Percentiles rank a stretch among this genome's conserved stretches.
These are phyloP conservation scores for Aspergillus niger DNA, from an alignment of 2,329 filamentous ascomycete genomes.

Conservation along the genomic window DNA sequence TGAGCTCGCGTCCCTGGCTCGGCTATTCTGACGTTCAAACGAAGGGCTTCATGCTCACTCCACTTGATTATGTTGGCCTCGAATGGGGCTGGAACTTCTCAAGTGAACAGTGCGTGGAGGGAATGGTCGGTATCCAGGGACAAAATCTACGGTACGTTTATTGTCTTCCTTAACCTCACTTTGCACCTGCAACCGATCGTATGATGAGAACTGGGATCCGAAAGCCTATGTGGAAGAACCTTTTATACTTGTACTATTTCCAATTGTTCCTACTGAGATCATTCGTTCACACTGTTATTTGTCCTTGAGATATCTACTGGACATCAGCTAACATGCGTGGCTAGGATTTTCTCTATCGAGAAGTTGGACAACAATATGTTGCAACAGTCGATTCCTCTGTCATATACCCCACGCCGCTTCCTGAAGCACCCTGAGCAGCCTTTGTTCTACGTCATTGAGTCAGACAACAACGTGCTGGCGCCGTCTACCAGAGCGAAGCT, in stretches of 20 bases:
- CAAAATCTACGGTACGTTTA: constrained; percentile 76
- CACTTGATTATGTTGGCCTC: constrained; percentile 81
- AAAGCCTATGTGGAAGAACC: constrained; percentile 49
- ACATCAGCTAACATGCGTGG: constrained; percentile 14
- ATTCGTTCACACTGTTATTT: constrained; percentile 3
- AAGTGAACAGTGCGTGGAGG: constrained; percentile 89
- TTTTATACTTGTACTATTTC: constrained; percentile 48
- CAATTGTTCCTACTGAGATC: constrained; percentile 98
- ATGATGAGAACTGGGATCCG: constrained; percentile 46
- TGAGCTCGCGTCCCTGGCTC: constrained; percentile 94
- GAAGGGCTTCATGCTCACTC: constrained; percentile 87
- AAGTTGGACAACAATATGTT: constrained; percentile 82
- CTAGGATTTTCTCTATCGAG: constrained; percentile 85
- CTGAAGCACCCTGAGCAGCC: constrained; percentile 84
- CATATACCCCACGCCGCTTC: constrained; percentile 87
- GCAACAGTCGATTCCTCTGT: constrained; percentile 80
- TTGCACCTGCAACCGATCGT: constrained; percentile 46
- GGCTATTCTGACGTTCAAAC: constrained; percentile 88
- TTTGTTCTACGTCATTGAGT: constrained; percentile 90
- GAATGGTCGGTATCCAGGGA: constrained; percentile 90
- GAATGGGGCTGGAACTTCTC: constrained; percentile 97
- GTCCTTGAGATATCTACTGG: background rate
- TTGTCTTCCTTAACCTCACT: constrained; percentile 17
- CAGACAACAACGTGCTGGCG: constrained; percentile 88
- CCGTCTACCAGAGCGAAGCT: constrained; percentile 75